These are phyloP conservation scores for Spathaspora passalidarum DNA, from an alignment of 805 yeast genomes.

Conservation along the genomic window DNA sequence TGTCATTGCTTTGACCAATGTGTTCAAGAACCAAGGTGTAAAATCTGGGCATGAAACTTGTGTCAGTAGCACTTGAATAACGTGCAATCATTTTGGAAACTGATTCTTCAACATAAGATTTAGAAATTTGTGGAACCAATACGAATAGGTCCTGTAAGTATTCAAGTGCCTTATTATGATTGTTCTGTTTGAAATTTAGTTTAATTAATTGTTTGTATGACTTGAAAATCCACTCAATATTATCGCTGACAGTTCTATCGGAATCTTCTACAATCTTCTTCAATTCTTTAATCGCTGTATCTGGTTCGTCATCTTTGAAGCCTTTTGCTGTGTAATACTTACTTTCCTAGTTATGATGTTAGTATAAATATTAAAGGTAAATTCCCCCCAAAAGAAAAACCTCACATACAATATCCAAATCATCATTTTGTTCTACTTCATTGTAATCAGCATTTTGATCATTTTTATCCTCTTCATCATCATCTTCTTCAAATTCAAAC, in stretches of 20 bases:
- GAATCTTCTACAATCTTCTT: conserved; percentile 11
- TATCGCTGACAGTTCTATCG: conserved; percentile 12
- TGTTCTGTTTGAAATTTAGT: conserved; percentile 21
- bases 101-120: conserved; percentile 38
- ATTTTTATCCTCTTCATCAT: conserved; percentile 19
- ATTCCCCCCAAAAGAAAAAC: not conserved
- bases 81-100: conserved; percentile 32
- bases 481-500: conserved; percentile 38
- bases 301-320: conserved; percentile 30
- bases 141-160: conserved; percentile 20
- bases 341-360: conserved; percentile 19
- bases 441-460: conserved; percentile 27
- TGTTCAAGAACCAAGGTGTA: conserved; percentile 25
- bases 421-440: conserved; percentile 20
- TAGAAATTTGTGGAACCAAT: conserved; percentile 26
- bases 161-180: conserved; percentile 21
- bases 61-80: conserved; percentile 26
- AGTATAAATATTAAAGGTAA: not conserved
- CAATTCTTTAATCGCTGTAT: conserved; percentile 22
- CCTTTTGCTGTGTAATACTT: conserved; percentile 38
- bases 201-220: conserved; percentile 42
- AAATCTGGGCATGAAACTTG: conserved; percentile 25
- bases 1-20: conserved; percentile 24
- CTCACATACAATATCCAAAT: conserved; percentile 14
- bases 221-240: conserved; percentile 34